phyloP scores from a whole-genome alignment of 495 filamentous ascomycete species.

The Penicillium crystallinum region DNA sequence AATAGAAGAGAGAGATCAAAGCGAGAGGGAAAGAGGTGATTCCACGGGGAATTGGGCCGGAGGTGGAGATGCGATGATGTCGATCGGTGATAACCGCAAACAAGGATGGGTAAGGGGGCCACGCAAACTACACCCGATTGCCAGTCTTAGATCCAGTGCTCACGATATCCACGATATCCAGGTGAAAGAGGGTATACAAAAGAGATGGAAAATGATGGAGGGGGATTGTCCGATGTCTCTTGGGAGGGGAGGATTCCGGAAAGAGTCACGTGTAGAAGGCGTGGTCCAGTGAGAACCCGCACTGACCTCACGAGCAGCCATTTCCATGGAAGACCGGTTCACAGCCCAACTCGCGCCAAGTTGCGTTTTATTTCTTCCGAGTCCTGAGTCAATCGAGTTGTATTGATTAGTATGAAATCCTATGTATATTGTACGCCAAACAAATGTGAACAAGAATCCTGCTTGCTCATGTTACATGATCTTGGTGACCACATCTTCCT shows the following conservation, averaged over 20 bases:
- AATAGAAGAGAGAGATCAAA: background rate
- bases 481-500: constrained; percentile 89
- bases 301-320: constrained; percentile 36
- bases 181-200: background rate
- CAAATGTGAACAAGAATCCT: constrained; percentile 18
- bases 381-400: constrained; percentile 26
- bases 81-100: constrained; percentile 25
- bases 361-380: constrained; percentile 27
- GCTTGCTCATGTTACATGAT: constrained; percentile 64
- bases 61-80: constrained; percentile 16
- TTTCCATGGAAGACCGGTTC: constrained; percentile 19
- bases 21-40: constrained; percentile 5
- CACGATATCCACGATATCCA: background rate
- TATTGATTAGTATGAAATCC: constrained; percentile 40
- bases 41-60: constrained; percentile 20
- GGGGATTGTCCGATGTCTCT: background rate
- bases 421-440: constrained; percentile 23
- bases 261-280: constrained; percentile 32
- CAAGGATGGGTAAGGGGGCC: constrained; percentile 7
- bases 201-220: background rate
- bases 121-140: constrained; percentile 4
- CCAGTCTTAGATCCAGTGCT: background rate
- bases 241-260: constrained; percentile 21
- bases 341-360: constrained; percentile 26
- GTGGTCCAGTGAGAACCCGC: constrained; percentile 41